Evolutionary conservation across 805 yeast genomes (phyloP).

Genomic region (Suhomyces vadensis): DNA sequence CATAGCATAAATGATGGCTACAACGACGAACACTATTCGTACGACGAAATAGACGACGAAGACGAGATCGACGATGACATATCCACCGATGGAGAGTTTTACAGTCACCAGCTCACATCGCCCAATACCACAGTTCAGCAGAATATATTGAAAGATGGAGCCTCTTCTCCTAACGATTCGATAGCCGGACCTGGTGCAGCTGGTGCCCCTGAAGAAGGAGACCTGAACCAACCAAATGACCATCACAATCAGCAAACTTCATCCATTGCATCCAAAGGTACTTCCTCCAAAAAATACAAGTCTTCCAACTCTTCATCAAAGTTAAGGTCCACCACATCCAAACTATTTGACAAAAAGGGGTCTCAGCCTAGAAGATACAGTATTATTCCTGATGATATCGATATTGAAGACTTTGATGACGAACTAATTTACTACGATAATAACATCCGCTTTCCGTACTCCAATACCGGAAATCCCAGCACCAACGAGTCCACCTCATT

Average conservation of each 20-base stretch:
- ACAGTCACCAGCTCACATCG: slow-evolving; percentile 7
- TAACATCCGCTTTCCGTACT: slow-evolving; percentile 39
- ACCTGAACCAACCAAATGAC: neutral
- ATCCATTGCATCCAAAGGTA: slow-evolving; percentile 13
- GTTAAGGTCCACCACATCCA: slow-evolving; percentile 68
- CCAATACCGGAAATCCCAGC: slow-evolving; percentile 19
- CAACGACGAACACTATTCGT: slow-evolving; percentile 29
- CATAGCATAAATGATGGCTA: slow-evolving; percentile 24
- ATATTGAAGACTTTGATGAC: slow-evolving; percentile 55
- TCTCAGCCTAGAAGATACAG: slow-evolving; percentile 72
- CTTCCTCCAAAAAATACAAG: slow-evolving; percentile 27
- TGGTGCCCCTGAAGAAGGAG: neutral
- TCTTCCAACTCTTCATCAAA: slow-evolving; percentile 42
- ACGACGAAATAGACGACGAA: slow-evolving; percentile 25
- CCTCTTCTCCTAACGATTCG: neutral
- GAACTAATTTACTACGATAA: slow-evolving; percentile 50
- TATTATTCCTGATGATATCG: slow-evolving; percentile 64
- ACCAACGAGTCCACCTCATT: slow-evolving; percentile 32
- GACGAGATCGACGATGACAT: slow-evolving; percentile 28
- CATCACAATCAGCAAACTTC: slow-evolving; percentile 1
- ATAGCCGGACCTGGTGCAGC: neutral
- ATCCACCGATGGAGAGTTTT: slow-evolving; percentile 31
- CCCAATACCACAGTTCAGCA: slow-evolving; percentile 5
- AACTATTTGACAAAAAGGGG: slow-evolving; percentile 70
- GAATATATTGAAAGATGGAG: neutral